Conservation (phyloP, 2,329 filamentous ascomycete species). For the Tolypocladium tropicale region DNA sequence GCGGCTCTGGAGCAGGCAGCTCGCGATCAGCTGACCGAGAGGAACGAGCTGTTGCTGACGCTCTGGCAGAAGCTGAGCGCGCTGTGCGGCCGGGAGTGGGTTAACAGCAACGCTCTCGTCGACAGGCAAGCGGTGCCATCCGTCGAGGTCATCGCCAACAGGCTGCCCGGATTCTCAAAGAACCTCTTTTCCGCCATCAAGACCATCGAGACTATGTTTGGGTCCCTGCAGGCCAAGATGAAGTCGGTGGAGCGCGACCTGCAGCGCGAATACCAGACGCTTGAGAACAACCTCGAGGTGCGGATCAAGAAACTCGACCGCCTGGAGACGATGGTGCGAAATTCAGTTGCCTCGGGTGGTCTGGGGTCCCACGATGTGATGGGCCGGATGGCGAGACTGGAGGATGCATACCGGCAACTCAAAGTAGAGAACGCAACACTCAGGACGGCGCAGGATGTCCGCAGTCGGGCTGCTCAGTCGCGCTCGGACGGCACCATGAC, state of each 20-base stretch:
- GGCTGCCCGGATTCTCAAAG: slow-evolving; percentile 79
- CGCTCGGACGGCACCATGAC: slow-evolving; percentile 21
- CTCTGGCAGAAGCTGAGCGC: slow-evolving; percentile 82
- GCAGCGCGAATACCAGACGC: slow-evolving; percentile 79
- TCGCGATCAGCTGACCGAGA: slow-evolving; percentile 79
- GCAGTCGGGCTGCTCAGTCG: slow-evolving; percentile 36
- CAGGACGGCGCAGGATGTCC: slow-evolving; percentile 50
- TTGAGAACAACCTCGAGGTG: slow-evolving; percentile 71
- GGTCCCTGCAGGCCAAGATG: slow-evolving; percentile 69
- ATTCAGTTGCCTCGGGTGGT: slow-evolving; percentile 43
- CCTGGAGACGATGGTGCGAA: slow-evolving; percentile 69
- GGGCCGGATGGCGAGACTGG: slow-evolving; percentile 40
- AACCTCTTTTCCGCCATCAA: slow-evolving; percentile 83
- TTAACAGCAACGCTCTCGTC: slow-evolving; percentile 78
- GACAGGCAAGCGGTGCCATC: slow-evolving; percentile 76
- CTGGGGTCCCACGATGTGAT: slow-evolving; percentile 33
- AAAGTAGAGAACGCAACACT: slow-evolving; percentile 62
- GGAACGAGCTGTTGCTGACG: slow-evolving; percentile 78
- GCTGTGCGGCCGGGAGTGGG: slow-evolving; percentile 86
- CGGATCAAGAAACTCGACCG: slow-evolving; percentile 80
- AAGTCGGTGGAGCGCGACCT: slow-evolving; percentile 80
- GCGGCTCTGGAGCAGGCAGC: slow-evolving; percentile 66
- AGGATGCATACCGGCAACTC: slow-evolving; percentile 51
- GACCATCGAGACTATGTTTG: slow-evolving; percentile 71
- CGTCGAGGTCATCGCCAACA: slow-evolving; percentile 74